Evolutionary conservation across 2,329 filamentous ascomycete genomes (phyloP).

Genomic region (Aspergillus alliaceus): DNA sequence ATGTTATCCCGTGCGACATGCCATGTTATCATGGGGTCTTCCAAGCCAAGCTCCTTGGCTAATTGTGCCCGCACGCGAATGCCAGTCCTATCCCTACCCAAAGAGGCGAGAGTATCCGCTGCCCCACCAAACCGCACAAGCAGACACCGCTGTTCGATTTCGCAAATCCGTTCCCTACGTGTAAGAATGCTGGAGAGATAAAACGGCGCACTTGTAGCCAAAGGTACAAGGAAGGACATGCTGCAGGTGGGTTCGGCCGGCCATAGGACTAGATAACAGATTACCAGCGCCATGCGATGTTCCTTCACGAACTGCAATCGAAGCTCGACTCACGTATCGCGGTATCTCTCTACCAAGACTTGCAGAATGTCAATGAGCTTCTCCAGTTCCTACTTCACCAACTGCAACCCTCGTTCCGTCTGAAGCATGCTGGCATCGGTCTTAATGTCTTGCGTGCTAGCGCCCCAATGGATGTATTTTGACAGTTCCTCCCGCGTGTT

Average conservation of each 20-base stretch:
- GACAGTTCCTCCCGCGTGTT: slow-evolving; percentile 32
- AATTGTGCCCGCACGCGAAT: slow-evolving; percentile 51
- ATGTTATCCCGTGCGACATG: slow-evolving; percentile 57
- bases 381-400: slow-evolving; percentile 48
- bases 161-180: slow-evolving; percentile 49
- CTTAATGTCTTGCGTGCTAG: slow-evolving; percentile 62
- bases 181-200: slow-evolving; percentile 54
- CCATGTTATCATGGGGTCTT: slow-evolving; percentile 57
- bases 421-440: slow-evolving; percentile 56
- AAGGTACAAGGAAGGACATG: slow-evolving; percentile 59
- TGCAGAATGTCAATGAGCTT: slow-evolving; percentile 47
- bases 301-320: background rate
- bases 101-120: slow-evolving; percentile 55
- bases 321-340: slow-evolving; percentile 39
- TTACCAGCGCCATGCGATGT: background rate
- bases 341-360: slow-evolving; percentile 45
- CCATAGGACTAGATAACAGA: slow-evolving; percentile 46
- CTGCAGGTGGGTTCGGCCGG: slow-evolving; percentile 58
- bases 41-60: slow-evolving; percentile 49
- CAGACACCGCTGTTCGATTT: slow-evolving; percentile 49
- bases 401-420: slow-evolving; percentile 51
- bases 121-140: slow-evolving; percentile 60
- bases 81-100: slow-evolving; percentile 50
- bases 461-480: slow-evolving; percentile 60
- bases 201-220: slow-evolving; percentile 58